Evolutionary conservation across 2,329 filamentous ascomycete species (phyloP), one percentile per base, ranked within the genome.

Genomic region (Ascochyta pisi): DNA sequence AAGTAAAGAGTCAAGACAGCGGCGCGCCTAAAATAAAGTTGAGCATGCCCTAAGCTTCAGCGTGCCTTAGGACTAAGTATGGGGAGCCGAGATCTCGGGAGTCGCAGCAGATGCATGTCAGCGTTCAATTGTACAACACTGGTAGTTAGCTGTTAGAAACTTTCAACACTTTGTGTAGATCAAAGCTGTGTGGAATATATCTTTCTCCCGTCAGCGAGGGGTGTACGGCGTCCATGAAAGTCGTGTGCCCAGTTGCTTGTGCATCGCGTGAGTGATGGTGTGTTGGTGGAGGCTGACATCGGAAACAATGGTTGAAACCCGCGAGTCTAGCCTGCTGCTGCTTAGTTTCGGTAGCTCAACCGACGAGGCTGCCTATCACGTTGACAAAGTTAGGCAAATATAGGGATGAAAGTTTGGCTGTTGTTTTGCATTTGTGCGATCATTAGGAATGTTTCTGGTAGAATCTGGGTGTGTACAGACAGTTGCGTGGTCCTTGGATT

Each of bases 81-180:
- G 56, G 56, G 52, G 56, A 59, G 52, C 56, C 56, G 56, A 58
- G 37, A 58, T 48, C 39, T 57, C 44, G 48, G 45, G 19, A 24
- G 48, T 34, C 16, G 35, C 33, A 39, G 12, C 43, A 57, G 48
- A 44, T 41, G 54, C 22, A 37, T 6, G 24, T 15, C 40, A 27
- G 29, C 33, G 24, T 31, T 50, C 33, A 48, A 47, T 34, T 26
- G 47, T 56, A 42, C n/a, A 43, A 48, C 33, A 42, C 19, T 12
- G 29, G 16, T 33, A 15, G n/a, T 38, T 27, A 37, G 41, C 29
- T 19, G 15, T 26, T 2, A 34, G 15, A 13, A 31, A 22, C 1
- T 4, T 31, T 27, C 8, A n/a, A 16, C n/a, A 42, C 6, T 16
- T 34, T 27, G 29, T 12, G 19, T 1, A 5, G 4, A 16, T 33